Conservation (phyloP, 73 alveolate genomes). For the Uronychia binucleata region DNA sequence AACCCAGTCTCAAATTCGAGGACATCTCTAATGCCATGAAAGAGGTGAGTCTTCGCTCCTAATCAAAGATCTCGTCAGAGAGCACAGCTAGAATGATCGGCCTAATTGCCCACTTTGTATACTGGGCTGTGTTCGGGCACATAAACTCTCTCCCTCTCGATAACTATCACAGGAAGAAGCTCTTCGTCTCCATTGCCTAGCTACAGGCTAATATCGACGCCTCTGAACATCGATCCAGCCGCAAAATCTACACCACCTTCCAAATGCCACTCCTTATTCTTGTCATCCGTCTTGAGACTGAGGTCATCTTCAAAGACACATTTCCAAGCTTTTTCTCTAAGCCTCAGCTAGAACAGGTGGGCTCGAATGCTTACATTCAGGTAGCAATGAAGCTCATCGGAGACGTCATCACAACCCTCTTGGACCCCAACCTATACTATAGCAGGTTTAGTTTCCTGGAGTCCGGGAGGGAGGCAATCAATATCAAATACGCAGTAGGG, state of each 20-base stretch:
- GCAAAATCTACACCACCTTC: constrained; percentile 8
- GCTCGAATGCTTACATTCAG: neutral
- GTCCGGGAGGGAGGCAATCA: constrained; percentile 14
- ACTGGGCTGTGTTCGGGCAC: constrained; percentile 65
- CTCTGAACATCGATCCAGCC: neutral
- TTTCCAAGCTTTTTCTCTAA: constrained; percentile 13
- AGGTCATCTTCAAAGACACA: constrained; percentile 5
- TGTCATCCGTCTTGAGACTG: constrained; percentile 13
- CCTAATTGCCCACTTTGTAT: constrained; percentile 47
- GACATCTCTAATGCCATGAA: constrained; percentile 13
- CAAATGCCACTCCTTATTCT: constrained; percentile 28
- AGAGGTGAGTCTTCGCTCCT: neutral
- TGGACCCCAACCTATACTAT: constrained; percentile 25
- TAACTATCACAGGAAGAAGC: constrained; percentile 30
- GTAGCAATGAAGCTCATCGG: neutral
- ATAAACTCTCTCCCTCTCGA: constrained; percentile 52
- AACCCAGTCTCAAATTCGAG: constrained; percentile 3
- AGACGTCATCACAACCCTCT: constrained; percentile 14
- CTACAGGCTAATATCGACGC: neutral
- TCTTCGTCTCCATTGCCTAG: constrained; percentile 44
- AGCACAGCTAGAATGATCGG: constrained; percentile 56
- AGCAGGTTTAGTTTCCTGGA: constrained; percentile 35
- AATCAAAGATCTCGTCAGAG: constrained; percentile 23
- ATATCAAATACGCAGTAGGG: constrained; percentile 3
- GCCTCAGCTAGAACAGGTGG: neutral